phyloP scores from a whole-genome alignment of 2,329 filamentous ascomycete genomes.

The Aureobasidium sp. region DNA sequence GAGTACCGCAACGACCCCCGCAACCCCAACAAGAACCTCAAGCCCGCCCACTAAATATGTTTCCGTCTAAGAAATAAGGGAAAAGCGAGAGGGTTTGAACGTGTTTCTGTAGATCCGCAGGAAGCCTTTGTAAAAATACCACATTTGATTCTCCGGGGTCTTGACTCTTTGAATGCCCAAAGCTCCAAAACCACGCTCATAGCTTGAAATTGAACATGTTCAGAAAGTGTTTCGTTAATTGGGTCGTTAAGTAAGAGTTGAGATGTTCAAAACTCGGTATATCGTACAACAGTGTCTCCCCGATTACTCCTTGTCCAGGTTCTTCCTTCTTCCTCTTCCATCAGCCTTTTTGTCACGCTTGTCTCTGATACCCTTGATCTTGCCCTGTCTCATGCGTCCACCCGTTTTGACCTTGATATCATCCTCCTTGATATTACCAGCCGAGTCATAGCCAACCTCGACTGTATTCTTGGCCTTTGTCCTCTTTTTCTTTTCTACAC shows the following conservation, averaged over 20 bases:
- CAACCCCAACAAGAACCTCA: slow-evolving; percentile 48
- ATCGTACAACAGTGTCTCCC: neutral
- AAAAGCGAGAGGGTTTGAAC: neutral
- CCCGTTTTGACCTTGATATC: slow-evolving; percentile 23
- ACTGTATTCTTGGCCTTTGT: slow-evolving; percentile 28
- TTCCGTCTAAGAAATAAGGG: neutral
- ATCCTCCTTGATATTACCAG: slow-evolving; percentile 13
- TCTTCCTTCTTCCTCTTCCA: slow-evolving; percentile 8
- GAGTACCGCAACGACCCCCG: slow-evolving; percentile 97
- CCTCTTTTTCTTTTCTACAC: slow-evolving; percentile 16
- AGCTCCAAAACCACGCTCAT: neutral
- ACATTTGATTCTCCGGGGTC: neutral
- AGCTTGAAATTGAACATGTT: neutral
- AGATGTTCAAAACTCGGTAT: neutral
- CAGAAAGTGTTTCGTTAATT: neutral
- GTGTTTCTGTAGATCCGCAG: neutral
- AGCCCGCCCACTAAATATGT: neutral
- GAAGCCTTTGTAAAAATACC: slow-evolving; percentile 4
- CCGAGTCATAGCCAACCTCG: slow-evolving; percentile 24
- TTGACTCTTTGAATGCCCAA: neutral
- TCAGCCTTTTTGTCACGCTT: slow-evolving; percentile 27
- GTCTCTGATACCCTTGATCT: slow-evolving; percentile 26
- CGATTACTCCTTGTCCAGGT: slow-evolving; percentile 1
- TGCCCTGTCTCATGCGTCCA: slow-evolving; percentile 25
- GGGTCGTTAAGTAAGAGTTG: slow-evolving; percentile 2